Percentiles rank a stretch among this genome's conserved stretches.
Conservation (phyloP, 2,329 filamentous ascomycete genomes). For the Beauveria scarabaeidicola region DNA sequence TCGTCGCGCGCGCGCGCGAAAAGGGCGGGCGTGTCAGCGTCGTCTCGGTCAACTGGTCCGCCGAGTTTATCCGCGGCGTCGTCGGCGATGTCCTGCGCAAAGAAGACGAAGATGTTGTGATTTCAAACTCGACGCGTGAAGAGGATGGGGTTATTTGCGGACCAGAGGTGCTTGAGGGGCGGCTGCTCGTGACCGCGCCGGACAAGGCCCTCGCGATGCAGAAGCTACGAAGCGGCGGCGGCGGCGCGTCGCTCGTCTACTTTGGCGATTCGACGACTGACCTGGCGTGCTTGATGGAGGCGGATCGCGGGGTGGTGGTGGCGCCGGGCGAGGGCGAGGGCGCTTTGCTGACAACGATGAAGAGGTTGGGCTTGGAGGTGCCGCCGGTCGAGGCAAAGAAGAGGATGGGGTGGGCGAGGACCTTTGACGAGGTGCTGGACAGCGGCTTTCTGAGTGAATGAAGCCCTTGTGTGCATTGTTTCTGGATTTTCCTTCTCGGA, state of each 20-base stretch:
- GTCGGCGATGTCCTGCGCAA: conserved; percentile 23
- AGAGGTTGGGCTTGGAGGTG: conserved; percentile 29
- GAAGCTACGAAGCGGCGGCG: conserved; percentile 18
- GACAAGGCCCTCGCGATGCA: conserved; percentile 39
- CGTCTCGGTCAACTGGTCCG: conserved; percentile 45
- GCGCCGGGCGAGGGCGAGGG: conserved; percentile 26
- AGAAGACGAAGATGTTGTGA: conserved; percentile 19
- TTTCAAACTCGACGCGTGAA: conserved; percentile 35
- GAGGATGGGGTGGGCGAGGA: background rate
- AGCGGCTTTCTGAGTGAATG: conserved; percentile 19
- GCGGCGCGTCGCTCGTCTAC: conserved; percentile 32
- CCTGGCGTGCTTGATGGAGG: conserved; percentile 41
- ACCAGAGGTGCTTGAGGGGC: conserved; percentile 22
- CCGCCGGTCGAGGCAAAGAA: conserved; percentile 23
- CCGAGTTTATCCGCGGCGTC: conserved; percentile 37
- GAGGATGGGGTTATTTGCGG: conserved; percentile 33
- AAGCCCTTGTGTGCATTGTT: background rate
- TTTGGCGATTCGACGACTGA: conserved; percentile 52
- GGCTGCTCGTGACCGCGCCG: conserved; percentile 26
- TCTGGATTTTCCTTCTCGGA: too few relatives aligned
- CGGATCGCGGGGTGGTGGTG: conserved; percentile 37
- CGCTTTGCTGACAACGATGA: conserved; percentile 28
- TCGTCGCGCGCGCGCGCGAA: conserved; percentile 20
- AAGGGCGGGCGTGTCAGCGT: conserved; percentile 33
- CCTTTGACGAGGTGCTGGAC: conserved; percentile 27